These are phyloP conservation scores for Penicillium sp. DNA, from an alignment of 2,329 filamentous ascomycete genomes.

Conservation along the genomic window DNA sequence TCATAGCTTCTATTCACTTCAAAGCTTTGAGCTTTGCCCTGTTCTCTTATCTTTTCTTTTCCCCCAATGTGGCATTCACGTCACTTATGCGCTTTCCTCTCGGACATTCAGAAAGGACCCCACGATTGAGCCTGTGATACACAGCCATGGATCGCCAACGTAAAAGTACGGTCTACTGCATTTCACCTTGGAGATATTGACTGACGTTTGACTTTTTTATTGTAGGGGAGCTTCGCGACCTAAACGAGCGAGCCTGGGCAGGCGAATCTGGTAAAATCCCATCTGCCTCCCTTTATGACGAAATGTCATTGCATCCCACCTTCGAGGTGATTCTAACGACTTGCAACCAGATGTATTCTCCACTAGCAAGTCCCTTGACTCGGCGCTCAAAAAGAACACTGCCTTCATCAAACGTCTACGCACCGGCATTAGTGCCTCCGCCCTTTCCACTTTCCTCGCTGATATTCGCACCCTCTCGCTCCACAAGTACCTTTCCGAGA, in stretches of 20 bases:
- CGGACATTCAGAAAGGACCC: conserved; percentile 38
- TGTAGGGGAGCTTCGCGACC: conserved; percentile 80
- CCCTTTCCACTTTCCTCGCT: conserved; percentile 78
- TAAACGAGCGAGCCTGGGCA: conserved; percentile 85
- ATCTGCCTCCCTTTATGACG: conserved; percentile 14
- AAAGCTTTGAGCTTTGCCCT: background rate
- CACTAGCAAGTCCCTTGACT: conserved; percentile 79
- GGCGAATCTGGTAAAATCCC: conserved; percentile 73
- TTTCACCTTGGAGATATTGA: background rate
- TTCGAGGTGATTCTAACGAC: conserved; percentile 17
- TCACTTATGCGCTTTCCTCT: conserved; percentile 38
- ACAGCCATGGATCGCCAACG: conserved; percentile 50
- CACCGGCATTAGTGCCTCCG: conserved; percentile 78
- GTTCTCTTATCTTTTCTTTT: background rate
- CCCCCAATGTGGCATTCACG: conserved; percentile 42
- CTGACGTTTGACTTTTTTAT: conserved; percentile 9
- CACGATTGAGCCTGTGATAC: conserved; percentile 31
- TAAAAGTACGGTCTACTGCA: conserved; percentile 43
- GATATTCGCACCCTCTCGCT: conserved; percentile 88
- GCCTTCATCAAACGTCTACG: conserved; percentile 95
- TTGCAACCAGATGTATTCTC: conserved; percentile 67
- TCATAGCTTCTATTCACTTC: background rate
- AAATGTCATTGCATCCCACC: conserved; percentile 8
- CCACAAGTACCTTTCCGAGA: conserved; percentile 95
- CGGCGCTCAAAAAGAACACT: conserved; percentile 95